Base-by-base conservation (phyloP, 2,329 filamentous ascomycete species). In the Fusarium citri region DNA sequence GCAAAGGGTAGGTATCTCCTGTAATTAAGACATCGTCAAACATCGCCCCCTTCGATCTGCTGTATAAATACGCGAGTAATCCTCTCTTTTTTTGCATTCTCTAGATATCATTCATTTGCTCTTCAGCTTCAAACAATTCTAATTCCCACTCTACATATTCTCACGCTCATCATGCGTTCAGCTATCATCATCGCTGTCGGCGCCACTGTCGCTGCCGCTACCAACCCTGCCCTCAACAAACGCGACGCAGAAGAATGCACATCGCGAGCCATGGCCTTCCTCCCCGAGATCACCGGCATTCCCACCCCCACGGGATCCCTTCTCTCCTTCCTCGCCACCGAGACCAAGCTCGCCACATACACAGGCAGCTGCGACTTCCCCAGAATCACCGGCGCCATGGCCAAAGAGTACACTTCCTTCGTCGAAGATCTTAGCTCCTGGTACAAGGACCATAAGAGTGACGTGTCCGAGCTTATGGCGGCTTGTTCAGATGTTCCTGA, bases 401-500 rank as follows among this genome's bases (percentile, higher is more conserved):
- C 73, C 20, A 62, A 66, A 1, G 76, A 75, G 20, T 78, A 74
- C 66, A 69, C 73, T 3, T 74, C 71, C 6, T 78, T 71, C 31
- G 66, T 62, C 18, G 60, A 60, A 9, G 50, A 61, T 12, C 56
- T 75, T 11, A 62, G 69, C 15, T 73, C 69, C 49, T 78, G 75
- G 74, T 70, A 73, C 34, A 42, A 48, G 0, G 67, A 64, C 11
- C 62, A 75, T 25, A 59, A 47, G 28, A 61, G 55, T 4, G 71
- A 64, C 2, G 34, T 76, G 20, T 64, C 63, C 6, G 66, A 66
- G 40, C 47, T 78, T 8, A 26, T 73, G 31, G 57, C 71, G 2
- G 76, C 76, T 11, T 78, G 76, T 58, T 75, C 66, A 55, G 76
- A 78, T n/a, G 74, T 77, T 12, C 74, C 75, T 22, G 73, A 63